A percentile compares a stretch with the other conserved stretches of the same genome.
Conservation (phyloP, 1,284 basidiomycete species). For the Ustanciosporium gigantosporum region DNA sequence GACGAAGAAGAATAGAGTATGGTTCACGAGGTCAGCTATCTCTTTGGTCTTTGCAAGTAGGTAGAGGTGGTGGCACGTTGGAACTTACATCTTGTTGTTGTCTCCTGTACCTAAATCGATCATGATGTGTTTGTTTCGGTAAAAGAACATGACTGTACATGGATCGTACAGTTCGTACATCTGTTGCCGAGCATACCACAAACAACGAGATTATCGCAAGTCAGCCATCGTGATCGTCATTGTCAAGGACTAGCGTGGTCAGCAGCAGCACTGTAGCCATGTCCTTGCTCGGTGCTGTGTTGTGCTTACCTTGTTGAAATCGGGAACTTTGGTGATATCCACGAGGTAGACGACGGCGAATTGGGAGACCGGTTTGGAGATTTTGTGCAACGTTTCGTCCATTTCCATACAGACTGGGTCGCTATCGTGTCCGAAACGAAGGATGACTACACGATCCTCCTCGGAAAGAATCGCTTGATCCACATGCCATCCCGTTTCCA, state of each 20-base stretch:
- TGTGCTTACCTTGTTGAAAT: slow-evolving; percentile 82
- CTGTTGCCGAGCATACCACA: too few relatives aligned
- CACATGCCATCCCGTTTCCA: slow-evolving; percentile 70
- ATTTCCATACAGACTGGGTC: slow-evolving; percentile 96
- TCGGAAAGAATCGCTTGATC: slow-evolving; percentile 89
- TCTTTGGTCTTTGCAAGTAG: not conserved
- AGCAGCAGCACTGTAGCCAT: too few relatives aligned
- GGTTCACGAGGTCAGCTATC: too few relatives aligned
- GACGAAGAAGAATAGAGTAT: too few relatives aligned
- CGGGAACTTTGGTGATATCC: slow-evolving; percentile 95
- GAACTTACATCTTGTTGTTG: slow-evolving; percentile 87
- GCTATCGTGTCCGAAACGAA: slow-evolving; percentile 88
- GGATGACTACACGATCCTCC: slow-evolving; percentile 91
- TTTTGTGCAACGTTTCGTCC: slow-evolving; percentile 93
- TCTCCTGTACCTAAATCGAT: slow-evolving; percentile 99
- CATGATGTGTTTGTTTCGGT: slow-evolving; percentile 97
- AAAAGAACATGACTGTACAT: slow-evolving; percentile 55
- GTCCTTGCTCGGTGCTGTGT: too few relatives aligned
- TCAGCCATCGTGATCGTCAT: too few relatives aligned
- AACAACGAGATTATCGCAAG: too few relatives aligned
- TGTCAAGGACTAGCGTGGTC: too few relatives aligned
- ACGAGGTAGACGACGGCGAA: slow-evolving; percentile 95
- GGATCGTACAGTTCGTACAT: slow-evolving; percentile 64
- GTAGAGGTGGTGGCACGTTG: not conserved
- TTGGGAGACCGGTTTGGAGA: slow-evolving; percentile 95